These are phyloP conservation scores for Creolimax fragrantissima DNA, from an alignment of 78 protist genomes.

Conservation along the genomic window DNA sequence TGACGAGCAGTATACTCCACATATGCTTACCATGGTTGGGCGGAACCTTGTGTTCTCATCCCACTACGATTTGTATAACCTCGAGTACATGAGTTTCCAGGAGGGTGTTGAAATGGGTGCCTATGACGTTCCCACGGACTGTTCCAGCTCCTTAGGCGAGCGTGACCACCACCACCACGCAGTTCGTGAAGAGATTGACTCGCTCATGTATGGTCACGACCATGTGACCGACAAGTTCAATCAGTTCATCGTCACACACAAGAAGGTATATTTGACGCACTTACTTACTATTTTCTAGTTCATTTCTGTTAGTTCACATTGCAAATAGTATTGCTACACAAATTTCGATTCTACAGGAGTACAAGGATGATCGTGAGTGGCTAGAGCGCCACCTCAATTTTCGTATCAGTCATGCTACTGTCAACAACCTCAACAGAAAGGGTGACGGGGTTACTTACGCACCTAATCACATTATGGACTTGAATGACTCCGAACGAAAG, in stretches of 20 bases:
- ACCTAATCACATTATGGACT: not conserved
- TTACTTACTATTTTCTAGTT: no score
- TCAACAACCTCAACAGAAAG: not conserved
- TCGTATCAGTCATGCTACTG: not conserved
- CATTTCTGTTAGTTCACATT: no score
- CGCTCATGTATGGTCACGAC: not conserved
- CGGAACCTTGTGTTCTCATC: not conserved
- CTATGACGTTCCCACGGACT: constrained; percentile 9
- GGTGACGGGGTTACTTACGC: not conserved
- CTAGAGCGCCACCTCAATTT: not conserved
- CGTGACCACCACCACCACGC: not conserved
- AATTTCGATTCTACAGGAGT: no score
- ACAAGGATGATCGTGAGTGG: not conserved
- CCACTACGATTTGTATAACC: constrained; percentile 8
- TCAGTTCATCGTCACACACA: not conserved
- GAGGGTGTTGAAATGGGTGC: not conserved
- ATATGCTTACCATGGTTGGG: not conserved
- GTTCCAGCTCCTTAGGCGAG: not conserved
- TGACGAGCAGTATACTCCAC: not conserved
- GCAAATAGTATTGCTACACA: no score
- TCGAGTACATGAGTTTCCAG: not conserved
- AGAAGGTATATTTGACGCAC: no score
- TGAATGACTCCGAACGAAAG: not conserved
- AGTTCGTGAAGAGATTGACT: not conserved
- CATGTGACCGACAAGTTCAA: not conserved